Evolutionary conservation across 192 early-diverging fungal genomes (phyloP), one percentile per base, ranked within the genome.

Genomic region (Chytriomyces sp.): DNA sequence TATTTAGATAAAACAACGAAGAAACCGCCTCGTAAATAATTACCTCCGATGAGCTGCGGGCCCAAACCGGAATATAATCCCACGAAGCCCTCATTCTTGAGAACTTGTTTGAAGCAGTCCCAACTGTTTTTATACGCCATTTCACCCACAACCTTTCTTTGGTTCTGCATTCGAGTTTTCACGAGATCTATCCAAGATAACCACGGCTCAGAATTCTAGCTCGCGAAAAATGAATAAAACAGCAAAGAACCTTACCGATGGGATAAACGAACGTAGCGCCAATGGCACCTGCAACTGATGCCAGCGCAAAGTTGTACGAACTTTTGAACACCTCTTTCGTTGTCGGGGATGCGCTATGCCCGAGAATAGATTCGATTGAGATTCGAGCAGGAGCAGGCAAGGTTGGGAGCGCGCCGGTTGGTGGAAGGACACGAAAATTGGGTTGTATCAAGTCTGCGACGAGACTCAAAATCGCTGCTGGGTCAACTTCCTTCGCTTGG

Each of bases 101-200:
- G 75, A 23, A 99, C 96, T 77, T 97, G 96, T 79, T 90, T 88
- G 88, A 99, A 99, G 81, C 97, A 99, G 81, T 99, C 96, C 64
- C 92, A 82, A 83, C 92, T 92, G 88, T 97, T 99, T 83, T 94
- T 95, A 89, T 99, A 99, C 72, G 95, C 76, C 74, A 94, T 80
- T 78, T 96, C 93, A 28, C 95, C 96, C 26, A 96, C 95, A 26
- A 96, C 92, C 48, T 84, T 81, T 53, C 95, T 88, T 83, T 99
- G 97, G 82, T 97, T 99, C 81, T 99, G 97, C 96, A 99, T 97
- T 69, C 97, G 90, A 5, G 97, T 99, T 85, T 99, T 99, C 79
- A 97, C 96, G 67, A 99, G 82, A 87, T 99, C 97, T 86, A 65
- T 44, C 45, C 18, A 23, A 11, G n/a, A 3, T 77, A 24, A 20